phyloP scores from a whole-genome alignment of 148 eudicot species.

The Cornus florida region DNA sequence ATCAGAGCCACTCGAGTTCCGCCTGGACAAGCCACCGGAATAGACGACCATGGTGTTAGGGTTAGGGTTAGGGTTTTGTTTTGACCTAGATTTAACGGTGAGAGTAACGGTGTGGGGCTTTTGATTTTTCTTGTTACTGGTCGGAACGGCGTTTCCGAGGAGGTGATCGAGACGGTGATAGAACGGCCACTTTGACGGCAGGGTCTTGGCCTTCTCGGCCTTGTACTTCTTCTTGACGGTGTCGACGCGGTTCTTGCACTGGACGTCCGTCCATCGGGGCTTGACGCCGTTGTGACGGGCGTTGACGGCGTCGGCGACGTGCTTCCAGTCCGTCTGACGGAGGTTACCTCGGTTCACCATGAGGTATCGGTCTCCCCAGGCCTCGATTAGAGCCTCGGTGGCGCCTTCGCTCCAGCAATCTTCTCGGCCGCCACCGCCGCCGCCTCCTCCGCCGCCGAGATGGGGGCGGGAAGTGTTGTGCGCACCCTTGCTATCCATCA shows the following conservation, averaged over 20 bases:
- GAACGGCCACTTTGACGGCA: constrained; percentile 28
- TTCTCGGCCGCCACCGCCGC: too few species aligned
- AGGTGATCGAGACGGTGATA: constrained; percentile 25
- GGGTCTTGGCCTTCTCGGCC: background rate
- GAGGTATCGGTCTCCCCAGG: constrained; percentile 12
- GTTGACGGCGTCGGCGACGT: constrained; percentile 16
- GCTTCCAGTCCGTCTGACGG: constrained; percentile 17
- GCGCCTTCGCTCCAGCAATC: constrained; percentile 11
- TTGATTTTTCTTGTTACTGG: background rate
- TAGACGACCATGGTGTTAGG: background rate
- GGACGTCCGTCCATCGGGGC: constrained; percentile 19
- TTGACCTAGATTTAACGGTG: background rate
- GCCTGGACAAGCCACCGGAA: constrained; percentile 19
- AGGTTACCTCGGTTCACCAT: constrained; percentile 6
- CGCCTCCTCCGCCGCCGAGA: too few species aligned
- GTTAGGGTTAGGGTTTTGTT: background rate
- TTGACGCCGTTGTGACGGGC: constrained; percentile 1
- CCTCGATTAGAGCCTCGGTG: constrained; percentile 12
- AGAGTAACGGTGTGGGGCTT: background rate
- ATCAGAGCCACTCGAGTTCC: constrained; percentile 24
- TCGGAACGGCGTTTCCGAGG: background rate
- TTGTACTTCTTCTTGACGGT: constrained; percentile 35
- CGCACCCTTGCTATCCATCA: too few species aligned
- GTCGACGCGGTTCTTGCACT: constrained; percentile 36
- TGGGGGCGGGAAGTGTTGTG: too few species aligned